Conservation (phyloP, 768 basidiomycete species). For the Tubosaeta sp. region DNA sequence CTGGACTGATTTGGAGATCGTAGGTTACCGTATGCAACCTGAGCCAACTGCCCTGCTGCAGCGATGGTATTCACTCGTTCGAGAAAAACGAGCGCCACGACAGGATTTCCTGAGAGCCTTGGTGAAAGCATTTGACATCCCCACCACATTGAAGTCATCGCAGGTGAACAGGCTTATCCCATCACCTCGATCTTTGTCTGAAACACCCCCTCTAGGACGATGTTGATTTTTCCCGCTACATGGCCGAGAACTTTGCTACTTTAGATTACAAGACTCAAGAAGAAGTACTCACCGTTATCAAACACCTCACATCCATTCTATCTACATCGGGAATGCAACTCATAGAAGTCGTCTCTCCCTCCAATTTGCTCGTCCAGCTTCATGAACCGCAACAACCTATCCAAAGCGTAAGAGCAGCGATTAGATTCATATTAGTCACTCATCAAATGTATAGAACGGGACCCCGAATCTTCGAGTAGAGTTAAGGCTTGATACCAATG, state of each 20-base stretch:
- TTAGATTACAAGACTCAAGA: conserved; percentile 96
- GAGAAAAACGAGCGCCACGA: conserved; percentile 82
- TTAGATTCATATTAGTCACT: not conserved
- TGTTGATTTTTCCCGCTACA: conserved; percentile 82
- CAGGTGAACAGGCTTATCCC: conserved; percentile 46
- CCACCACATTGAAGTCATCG: conserved; percentile 48
- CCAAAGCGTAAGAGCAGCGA: conserved; percentile 5
- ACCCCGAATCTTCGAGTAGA: not conserved
- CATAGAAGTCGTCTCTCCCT: conserved; percentile 70
- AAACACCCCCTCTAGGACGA: conserved; percentile 52
- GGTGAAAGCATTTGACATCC: conserved; percentile 78
- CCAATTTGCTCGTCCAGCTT: conserved; percentile 61
- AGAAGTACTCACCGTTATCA: conserved; percentile 84
- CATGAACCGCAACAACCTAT: conserved; percentile 30
- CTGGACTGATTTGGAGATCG: not conserved
- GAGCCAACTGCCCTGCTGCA: conserved; percentile 73
- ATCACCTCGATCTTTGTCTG: not conserved
- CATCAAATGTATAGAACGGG: not conserved
- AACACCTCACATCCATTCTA: conserved; percentile 66
- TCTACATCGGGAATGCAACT: conserved; percentile 80
- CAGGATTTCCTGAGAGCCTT: conserved; percentile 86
- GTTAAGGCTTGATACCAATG: conserved; percentile 13
- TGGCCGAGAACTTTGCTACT: conserved; percentile 90
- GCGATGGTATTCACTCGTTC: conserved; percentile 86
- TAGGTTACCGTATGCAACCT: conserved; percentile 65